phyloP scores from a whole-genome alignment of 78 protist genomes.

The Paratrimastix pyriformis region DNA sequence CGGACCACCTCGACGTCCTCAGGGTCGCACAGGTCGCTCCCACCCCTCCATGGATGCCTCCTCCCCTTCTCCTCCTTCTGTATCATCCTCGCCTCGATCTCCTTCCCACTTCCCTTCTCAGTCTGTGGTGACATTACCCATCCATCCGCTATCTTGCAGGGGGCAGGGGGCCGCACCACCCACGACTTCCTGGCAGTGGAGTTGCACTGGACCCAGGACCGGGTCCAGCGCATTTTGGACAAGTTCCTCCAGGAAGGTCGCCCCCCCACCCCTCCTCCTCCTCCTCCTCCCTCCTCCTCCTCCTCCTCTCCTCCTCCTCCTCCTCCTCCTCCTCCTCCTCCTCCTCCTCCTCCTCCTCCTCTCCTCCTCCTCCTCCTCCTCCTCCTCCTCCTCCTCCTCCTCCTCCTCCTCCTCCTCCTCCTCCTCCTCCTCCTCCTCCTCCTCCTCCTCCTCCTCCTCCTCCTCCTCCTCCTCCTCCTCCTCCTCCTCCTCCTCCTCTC shows the following conservation, averaged over 20 bases:
- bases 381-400: neutral
- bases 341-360: neutral
- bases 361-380: neutral
- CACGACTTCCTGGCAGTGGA: neutral
- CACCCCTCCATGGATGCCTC: neutral
- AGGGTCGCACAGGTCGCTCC: neutral
- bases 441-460: constrained; percentile 3
- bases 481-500: constrained; percentile 1
- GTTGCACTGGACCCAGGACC: neutral
- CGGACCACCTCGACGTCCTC: constrained; percentile 40
- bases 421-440: neutral
- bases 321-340: neutral
- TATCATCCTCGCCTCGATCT: neutral
- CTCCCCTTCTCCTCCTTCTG: neutral
- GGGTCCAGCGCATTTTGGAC: neutral
- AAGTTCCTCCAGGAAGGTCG: neutral
- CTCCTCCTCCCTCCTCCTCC: no score
- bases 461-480: neutral
- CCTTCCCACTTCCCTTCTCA: neutral
- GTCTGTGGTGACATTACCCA: neutral
- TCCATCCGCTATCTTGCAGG: neutral
- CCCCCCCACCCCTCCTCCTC: neutral
- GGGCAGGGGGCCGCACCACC: neutral
- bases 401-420: neutral
- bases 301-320: neutral